Base-by-base conservation (phyloP, 352 stramenopile species). In the Pythium oligandrum region DNA sequence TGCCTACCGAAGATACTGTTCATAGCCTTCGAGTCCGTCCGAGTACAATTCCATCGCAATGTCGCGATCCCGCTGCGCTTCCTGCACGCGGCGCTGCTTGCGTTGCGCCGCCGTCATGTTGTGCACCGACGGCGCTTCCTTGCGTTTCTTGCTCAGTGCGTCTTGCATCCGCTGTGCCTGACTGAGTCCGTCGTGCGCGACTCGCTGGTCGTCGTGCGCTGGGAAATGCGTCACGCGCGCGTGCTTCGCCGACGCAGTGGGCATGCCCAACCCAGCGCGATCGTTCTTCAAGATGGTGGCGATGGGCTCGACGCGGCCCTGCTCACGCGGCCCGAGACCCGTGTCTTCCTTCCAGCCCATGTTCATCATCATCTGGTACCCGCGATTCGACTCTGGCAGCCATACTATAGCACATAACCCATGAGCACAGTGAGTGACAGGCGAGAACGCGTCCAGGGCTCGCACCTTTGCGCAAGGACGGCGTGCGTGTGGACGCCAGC, bases 301-400 rank as follows among this genome's bases (percentile, higher is more conserved):
- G 12, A 88, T 55, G 12, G 77, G 74, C 44, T 66, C 71, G 37
- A 83, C 45, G 50, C 65, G 70, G n/a, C 73, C 76, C 8, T 64
- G 51, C 6, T 57, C 64, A 4, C 52, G 37, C 6, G 63, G 61
- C 1, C 74, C 74, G 30, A 88, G 48, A 4, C 72, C 77, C 4
- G 48, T 10, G 59, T 64, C 54, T 40, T 81, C 64, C 34, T 77
- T 59, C 77, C 77, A 86, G 36, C 73, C 77, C 75, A 88, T 81
- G 57, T 50, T 61, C 55, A 67, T 72, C 37, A 88, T 63, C 57
- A 86, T 54, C 42, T 83, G 65, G 59, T 78, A 86, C 33, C 77
- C 75, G 26, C 74, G 72, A 51, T 88, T 88, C n/a, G 74, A 75
- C 59, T 84, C 74, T 2, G 77, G 74, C 39, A 88, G 64, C 77